These are phyloP conservation scores for Leucocoprinus birnbaumii DNA, from an alignment of 768 basidiomycete species.

Conservation along the genomic window DNA sequence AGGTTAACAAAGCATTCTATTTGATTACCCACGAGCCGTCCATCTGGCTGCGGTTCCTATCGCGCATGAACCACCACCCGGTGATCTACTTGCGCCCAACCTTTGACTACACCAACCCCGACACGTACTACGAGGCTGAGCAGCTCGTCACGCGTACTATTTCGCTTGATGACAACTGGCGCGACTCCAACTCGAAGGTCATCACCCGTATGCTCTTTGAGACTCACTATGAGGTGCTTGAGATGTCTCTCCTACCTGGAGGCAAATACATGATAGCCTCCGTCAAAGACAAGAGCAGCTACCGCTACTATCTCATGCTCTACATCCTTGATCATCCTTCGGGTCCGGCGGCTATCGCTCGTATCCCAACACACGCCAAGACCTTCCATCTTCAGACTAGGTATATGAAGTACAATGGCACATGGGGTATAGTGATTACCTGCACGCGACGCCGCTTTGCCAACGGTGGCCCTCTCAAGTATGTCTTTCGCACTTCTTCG, in stretches of 20 bases:
- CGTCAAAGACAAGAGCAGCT: slow-evolving; percentile 39
- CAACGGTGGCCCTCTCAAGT: slow-evolving; percentile 20
- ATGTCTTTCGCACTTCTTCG: slow-evolving; percentile 5
- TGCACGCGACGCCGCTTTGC: slow-evolving; percentile 40
- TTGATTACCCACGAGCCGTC: slow-evolving; percentile 63
- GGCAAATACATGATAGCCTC: slow-evolving; percentile 69
- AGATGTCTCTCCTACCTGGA: slow-evolving; percentile 59
- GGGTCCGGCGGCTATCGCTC: slow-evolving; percentile 44
- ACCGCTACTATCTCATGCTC: slow-evolving; percentile 48
- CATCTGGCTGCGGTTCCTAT: slow-evolving; percentile 67
- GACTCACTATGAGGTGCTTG: slow-evolving; percentile 39
- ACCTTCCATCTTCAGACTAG: slow-evolving; percentile 59
- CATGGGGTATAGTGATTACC: slow-evolving; percentile 53
- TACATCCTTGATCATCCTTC: slow-evolving; percentile 55
- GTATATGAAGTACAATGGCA: slow-evolving; percentile 46
- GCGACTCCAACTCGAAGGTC: slow-evolving; percentile 34
- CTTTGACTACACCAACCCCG: slow-evolving; percentile 35
- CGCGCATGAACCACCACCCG: slow-evolving; percentile 44
- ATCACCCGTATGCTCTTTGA: slow-evolving; percentile 21
- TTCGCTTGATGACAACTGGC: slow-evolving; percentile 61
- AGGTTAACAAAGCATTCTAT: slow-evolving; percentile 58
- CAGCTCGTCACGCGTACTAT: slow-evolving; percentile 58
- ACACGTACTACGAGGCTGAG: slow-evolving; percentile 47
- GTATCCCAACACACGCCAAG: slow-evolving; percentile 44
- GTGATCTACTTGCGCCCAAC: slow-evolving; percentile 63